A percentile compares a stretch with the other conserved stretches of the same genome.
Conservation (phyloP, 169 alveolate genomes). For the Cryptosporidium meleagridis region DNA sequence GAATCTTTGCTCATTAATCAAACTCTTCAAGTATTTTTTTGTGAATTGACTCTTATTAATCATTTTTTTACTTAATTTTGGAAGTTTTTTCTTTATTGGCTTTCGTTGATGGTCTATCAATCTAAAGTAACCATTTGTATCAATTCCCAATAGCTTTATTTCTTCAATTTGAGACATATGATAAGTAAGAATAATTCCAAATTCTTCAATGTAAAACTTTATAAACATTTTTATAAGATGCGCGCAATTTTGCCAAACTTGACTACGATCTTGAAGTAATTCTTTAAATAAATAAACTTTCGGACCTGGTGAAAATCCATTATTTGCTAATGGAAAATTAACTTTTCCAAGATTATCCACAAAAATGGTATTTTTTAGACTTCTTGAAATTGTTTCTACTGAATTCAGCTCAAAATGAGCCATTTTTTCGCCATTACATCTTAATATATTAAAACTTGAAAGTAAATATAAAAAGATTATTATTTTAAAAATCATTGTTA, state of each 20-base stretch:
- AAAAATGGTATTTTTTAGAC: conserved; percentile 36
- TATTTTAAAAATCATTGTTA: background rate
- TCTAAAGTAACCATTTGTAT: conserved; percentile 20
- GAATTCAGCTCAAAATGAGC: conserved; percentile 20
- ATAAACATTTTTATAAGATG: conserved; percentile 9
- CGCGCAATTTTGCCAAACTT: background rate
- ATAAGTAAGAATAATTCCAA: conserved; percentile 35
- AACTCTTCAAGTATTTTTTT: background rate
- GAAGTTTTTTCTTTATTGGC: conserved; percentile 14
- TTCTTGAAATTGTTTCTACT: background rate
- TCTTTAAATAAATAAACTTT: conserved; percentile 3
- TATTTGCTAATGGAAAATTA: conserved; percentile 49
- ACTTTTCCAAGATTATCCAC: conserved; percentile 17
- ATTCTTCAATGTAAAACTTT: conserved; percentile 25
- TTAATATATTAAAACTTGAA: background rate
- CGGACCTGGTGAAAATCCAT: conserved; percentile 36
- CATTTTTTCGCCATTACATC: background rate
- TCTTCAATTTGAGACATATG: conserved; percentile 60
- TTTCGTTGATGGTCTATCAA: background rate
- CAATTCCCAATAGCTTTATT: conserved; percentile 25
- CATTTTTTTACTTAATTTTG: background rate
- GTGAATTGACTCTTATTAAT: conserved; percentile 19
- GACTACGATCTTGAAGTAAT: background rate
- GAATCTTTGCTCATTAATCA: background rate
- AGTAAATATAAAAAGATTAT: background rate